Evolutionary conservation across 129 eudicot genomes (phyloP).

Genomic region (Artemisia tridentata): DNA sequence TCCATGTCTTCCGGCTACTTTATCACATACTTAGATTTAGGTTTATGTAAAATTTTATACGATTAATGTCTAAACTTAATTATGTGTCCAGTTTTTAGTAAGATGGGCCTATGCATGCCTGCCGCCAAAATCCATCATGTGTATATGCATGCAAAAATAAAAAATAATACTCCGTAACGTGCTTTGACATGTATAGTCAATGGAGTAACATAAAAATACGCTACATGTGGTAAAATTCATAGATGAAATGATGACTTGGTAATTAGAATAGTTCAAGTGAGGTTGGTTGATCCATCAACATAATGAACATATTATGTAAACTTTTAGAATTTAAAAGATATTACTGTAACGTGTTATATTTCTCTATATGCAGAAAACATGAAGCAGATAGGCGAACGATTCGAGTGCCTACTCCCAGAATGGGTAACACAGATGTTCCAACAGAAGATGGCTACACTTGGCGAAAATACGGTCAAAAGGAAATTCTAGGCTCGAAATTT

Average conservation of each 20-base stretch:
- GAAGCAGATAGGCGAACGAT: slow-evolving; percentile 38
- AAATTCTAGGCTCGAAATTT: slow-evolving; percentile 64
- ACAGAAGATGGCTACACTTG: slow-evolving; percentile 92
- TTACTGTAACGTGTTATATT: background rate
- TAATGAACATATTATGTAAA: too few relatives aligned
- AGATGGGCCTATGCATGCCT: background rate
- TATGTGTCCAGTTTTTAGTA: background rate
- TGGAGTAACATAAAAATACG: too few relatives aligned
- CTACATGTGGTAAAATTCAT: too few relatives aligned
- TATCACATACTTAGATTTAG: too few relatives aligned
- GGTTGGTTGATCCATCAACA: too few relatives aligned
- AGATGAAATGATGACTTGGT: too few relatives aligned
- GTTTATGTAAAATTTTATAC: too few relatives aligned
- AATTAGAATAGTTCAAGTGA: too few relatives aligned
- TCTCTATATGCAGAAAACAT: slow-evolving; percentile 36
- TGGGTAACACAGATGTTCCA: slow-evolving; percentile 91
- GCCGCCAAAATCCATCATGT: background rate
- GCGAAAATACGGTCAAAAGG: slow-evolving; percentile 96
- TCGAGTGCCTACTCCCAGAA: slow-evolving; percentile 59
- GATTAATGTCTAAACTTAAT: background rate
- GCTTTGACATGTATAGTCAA: background rate
- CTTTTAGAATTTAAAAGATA: too few relatives aligned
- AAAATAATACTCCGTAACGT: background rate
- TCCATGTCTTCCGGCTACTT: background rate
- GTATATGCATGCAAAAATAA: slow-evolving; percentile 11